Evolutionary conservation across 352 stramenopile genomes (phyloP).

Genomic region (Hyaloperonospora arabidopsidis): DNA sequence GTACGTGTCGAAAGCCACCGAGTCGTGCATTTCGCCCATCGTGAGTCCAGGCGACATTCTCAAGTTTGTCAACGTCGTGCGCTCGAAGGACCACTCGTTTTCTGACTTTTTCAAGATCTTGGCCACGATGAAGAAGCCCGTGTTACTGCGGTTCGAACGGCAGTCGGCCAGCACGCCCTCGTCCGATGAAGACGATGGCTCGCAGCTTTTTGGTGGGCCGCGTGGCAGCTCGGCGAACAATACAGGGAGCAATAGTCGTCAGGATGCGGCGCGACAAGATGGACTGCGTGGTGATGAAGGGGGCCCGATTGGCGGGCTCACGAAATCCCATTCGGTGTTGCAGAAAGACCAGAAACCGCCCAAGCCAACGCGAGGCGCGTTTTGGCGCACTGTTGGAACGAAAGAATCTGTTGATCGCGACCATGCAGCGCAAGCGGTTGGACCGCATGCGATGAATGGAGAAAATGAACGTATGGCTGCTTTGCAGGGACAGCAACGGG

Average conservation of each 20-base stretch:
- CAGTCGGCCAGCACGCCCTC: conserved; percentile 38
- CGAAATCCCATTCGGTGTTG: conserved; percentile 53
- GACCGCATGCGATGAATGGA: conserved; percentile 6
- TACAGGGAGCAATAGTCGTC: conserved; percentile 24
- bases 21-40: conserved; percentile 73
- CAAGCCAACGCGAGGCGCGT: conserved; percentile 41
- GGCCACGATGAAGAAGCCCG: conserved; percentile 85
- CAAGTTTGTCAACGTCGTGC: conserved; percentile 80
- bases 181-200: conserved; percentile 40
- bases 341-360: conserved; percentile 40
- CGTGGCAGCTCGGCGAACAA: conserved; percentile 38
- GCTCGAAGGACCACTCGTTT: conserved; percentile 82
- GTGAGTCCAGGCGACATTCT: conserved; percentile 70
- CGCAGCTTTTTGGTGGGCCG: conserved; percentile 36
- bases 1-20: conserved; percentile 81
- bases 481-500: conserved; percentile 15
- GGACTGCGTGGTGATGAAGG: conserved; percentile 14
- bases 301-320: conserved; percentile 27
- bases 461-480: conserved; percentile 10
- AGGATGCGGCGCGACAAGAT: conserved; percentile 26
- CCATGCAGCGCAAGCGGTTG: conserved; percentile 10
- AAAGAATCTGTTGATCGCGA: conserved; percentile 31
- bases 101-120: conserved; percentile 87
- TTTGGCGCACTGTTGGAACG: conserved; percentile 41
- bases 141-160: conserved; percentile 76